These are phyloP conservation scores for Ophiostoma angusticollis DNA, from an alignment of 2,329 filamentous ascomycete species.

Conservation along the genomic window DNA sequence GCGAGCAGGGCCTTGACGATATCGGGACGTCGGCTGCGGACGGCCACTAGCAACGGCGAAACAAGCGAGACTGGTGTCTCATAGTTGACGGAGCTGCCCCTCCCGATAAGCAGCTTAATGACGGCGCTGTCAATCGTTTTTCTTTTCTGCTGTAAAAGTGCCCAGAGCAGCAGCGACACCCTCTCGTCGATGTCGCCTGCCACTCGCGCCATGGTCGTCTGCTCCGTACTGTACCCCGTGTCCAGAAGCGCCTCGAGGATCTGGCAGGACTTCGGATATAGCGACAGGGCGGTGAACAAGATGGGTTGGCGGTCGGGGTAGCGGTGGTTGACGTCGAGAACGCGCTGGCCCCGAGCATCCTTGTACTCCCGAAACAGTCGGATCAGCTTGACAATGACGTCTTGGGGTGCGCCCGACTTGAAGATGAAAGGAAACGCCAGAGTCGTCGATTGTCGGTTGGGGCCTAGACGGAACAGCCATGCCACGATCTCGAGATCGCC, in stretches of 20 bases:
- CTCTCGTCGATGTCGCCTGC: conserved; percentile 33
- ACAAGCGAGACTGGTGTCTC: conserved; percentile 37
- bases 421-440: conserved; percentile 45
- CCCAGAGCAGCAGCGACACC: conserved; percentile 47
- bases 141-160: conserved; percentile 49
- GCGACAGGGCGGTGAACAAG: conserved; percentile 38
- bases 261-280: conserved; percentile 40
- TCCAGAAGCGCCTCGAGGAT: conserved; percentile 42
- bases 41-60: conserved; percentile 47
- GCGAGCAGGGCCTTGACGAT: conserved; percentile 43
- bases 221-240: conserved; percentile 47
- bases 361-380: conserved; percentile 37
- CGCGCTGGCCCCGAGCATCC: conserved; percentile 31
- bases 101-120: conserved; percentile 42
- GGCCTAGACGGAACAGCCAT: conserved; percentile 36
- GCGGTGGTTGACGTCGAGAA: conserved; percentile 37
- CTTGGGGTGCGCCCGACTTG: conserved; percentile 35
- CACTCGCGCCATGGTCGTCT: conserved; percentile 31
- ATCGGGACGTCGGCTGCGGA: conserved; percentile 42
- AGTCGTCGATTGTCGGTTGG: conserved; percentile 36
- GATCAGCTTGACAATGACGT: conserved; percentile 37
- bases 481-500: conserved; percentile 37
- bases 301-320: conserved; percentile 32
- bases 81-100: conserved; percentile 44
- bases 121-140: conserved; percentile 46